phyloP scores from a whole-genome alignment of 75 land plant genomes.

The Sequoiadendron giganteum region DNA sequence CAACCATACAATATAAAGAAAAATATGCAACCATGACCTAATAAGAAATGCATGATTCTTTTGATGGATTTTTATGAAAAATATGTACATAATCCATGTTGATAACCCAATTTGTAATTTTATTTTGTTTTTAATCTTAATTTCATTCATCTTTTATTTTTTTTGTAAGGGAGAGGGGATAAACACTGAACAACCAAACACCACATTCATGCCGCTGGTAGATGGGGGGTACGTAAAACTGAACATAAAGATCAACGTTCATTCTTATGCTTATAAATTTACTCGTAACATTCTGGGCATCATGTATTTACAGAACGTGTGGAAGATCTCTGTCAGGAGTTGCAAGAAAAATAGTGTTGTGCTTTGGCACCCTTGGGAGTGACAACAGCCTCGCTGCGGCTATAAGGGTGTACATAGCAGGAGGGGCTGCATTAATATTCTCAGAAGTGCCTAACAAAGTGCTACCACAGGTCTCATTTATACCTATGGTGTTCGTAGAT shows the following conservation, averaged over 20 bases:
- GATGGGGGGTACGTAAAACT: background rate
- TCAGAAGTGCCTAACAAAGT: constrained; percentile 31
- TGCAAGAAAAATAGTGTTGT: constrained; percentile 42
- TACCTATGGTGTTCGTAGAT: constrained; percentile 43
- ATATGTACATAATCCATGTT: no score
- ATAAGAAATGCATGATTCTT: no score
- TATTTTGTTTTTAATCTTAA: no score
- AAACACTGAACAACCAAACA: background rate
- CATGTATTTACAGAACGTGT: background rate
- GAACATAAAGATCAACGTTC: no score
- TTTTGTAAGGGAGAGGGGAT: background rate
- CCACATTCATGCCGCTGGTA: background rate
- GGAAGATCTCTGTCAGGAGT: constrained; percentile 15
- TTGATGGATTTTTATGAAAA: no score
- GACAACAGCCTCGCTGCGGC: constrained; percentile 20
- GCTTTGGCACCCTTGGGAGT: constrained; percentile 33
- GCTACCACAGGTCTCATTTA: constrained; percentile 18
- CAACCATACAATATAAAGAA: no score
- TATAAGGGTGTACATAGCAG: constrained; percentile 29
- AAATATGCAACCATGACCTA: no score
- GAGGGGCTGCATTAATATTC: constrained; percentile 55
- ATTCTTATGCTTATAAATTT: no score
- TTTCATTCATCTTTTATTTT: background rate
- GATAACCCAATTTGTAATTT: no score
- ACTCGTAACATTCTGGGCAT: no score